Evolutionary conservation across 2,329 filamentous ascomycete species (phyloP), one percentile per base, ranked within the genome.

Genomic region (Scytalidium lignicola): DNA sequence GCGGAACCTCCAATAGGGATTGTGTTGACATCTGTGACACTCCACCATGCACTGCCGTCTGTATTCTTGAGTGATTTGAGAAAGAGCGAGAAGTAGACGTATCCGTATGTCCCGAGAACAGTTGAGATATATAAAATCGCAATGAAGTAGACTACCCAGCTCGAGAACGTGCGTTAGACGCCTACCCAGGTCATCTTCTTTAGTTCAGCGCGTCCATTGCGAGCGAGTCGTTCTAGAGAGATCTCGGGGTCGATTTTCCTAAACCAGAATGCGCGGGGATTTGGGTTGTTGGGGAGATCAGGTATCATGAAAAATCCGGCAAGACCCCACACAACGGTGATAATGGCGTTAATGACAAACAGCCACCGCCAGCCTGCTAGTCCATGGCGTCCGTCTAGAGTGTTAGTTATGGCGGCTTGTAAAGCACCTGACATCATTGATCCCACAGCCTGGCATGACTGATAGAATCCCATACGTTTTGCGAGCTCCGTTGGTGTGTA

Each of bases 1-100:
- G 71, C 72, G 3, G 70, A 65, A 10, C 73, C 74, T 9, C 64
- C 71, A 15, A 76, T 74, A 0, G 74, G 73, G 47, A 77, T 75
- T 2, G 70, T 66, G 50, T 76, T 76, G 18, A 76, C 70, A 53
- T 74, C 60, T 32, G 72, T 65, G 0, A 67, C 68, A 1, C 59
- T 62, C 73, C 73, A 76, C 3, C 62, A 60, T 2, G 63, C 60
- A 2, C 63, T 67, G 0, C 73, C 73, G 43, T 76, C 71, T 0
- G 69, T 37, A 12, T 66, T 66, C 37, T 55, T 69, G 10, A 71
- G 53, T 10, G 63, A 62, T 52, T 72, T 71, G 39, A 73, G 51
- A 55, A 73, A 74, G 1, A 74, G 58, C 20, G 63, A 65, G 52
- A 74, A 73, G 61, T 73, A 74, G n/a, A 62, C 60, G 53, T 75